These are phyloP conservation scores for Trichoderma brevicompactum DNA, from an alignment of 2,329 filamentous ascomycete species.

Conservation along the genomic window DNA sequence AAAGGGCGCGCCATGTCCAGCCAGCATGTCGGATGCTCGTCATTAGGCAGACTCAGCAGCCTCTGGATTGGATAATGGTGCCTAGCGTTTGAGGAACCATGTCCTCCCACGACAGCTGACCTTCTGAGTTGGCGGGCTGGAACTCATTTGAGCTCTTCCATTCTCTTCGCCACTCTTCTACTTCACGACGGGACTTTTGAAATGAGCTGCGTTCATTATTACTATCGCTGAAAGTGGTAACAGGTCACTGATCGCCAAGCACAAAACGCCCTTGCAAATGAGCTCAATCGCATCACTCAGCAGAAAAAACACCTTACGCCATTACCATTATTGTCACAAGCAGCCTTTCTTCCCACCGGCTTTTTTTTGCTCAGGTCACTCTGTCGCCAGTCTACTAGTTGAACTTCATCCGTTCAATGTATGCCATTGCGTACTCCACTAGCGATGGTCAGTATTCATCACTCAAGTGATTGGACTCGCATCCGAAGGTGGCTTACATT, in stretches of 20 bases:
- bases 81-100: slow-evolving; percentile 26
- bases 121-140: slow-evolving; percentile 10
- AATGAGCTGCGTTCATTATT: slow-evolving; percentile 19
- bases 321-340: slow-evolving; percentile 3
- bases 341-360: neutral
- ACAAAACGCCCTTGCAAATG: slow-evolving; percentile 9
- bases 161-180: slow-evolving; percentile 21
- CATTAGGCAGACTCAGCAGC: slow-evolving; percentile 26
- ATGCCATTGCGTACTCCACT: slow-evolving; percentile 28
- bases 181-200: neutral
- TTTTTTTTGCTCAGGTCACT: neutral
- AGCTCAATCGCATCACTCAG: slow-evolving; percentile 15
- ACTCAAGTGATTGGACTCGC: neutral
- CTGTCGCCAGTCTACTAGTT: slow-evolving; percentile 1
- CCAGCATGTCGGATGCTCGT: slow-evolving; percentile 9
- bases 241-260: slow-evolving; percentile 16
- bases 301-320: slow-evolving; percentile 14
- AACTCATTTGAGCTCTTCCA: neutral
- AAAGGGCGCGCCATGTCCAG: slow-evolving; percentile 6
- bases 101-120: slow-evolving; percentile 21
- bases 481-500: slow-evolving; percentile 19
- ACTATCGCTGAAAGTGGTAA: slow-evolving; percentile 13
- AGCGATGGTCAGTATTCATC: slow-evolving; percentile 22
- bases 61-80: slow-evolving; percentile 21
- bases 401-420: slow-evolving; percentile 27